Conservation (phyloP, 1,139 yeast genomes). For the Protomyces gravidus region DNA sequence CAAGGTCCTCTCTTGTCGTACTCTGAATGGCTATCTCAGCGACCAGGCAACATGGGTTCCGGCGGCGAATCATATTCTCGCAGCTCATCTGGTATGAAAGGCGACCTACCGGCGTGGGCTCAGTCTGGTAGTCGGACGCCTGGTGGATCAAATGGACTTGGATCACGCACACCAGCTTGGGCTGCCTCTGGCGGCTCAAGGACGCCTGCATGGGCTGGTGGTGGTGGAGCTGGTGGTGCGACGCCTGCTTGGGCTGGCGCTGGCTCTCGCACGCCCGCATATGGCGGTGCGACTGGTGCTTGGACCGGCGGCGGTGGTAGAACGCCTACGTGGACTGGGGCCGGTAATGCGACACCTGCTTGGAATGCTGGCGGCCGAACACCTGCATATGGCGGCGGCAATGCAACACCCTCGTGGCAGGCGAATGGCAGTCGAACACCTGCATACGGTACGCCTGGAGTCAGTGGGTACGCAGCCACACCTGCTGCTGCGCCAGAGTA, state of each 20-base stretch:
- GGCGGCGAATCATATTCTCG: conserved; percentile 35
- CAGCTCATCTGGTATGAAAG: conserved; percentile 32
- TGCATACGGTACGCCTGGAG: not conserved
- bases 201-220: conserved; percentile 51
- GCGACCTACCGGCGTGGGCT: conserved; percentile 39
- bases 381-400: conserved; percentile 35
- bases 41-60: conserved; percentile 33
- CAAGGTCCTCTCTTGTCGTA: conserved; percentile 66
- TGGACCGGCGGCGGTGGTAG: conserved; percentile 42
- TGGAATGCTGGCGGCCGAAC: conserved; percentile 40
- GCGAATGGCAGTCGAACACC: conserved; percentile 10
- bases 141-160: conserved; percentile 40
- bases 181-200: conserved; percentile 49
- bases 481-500: conserved; percentile 4
- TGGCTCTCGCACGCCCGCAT: conserved; percentile 37
- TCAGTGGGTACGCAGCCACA: not conserved
- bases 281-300: conserved; percentile 37
- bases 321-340: conserved; percentile 40
- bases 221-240: conserved; percentile 37
- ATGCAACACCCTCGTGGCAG: conserved; percentile 20
- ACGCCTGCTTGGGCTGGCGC: conserved; percentile 38
- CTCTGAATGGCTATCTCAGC: conserved; percentile 67
- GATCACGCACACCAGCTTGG: conserved; percentile 58
- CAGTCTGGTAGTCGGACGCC: conserved; percentile 38
- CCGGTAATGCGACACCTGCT: conserved; percentile 39